These are phyloP conservation scores for Capsicum rhomboideum DNA, from an alignment of 257 asterid genomes.

Conservation along the genomic window DNA sequence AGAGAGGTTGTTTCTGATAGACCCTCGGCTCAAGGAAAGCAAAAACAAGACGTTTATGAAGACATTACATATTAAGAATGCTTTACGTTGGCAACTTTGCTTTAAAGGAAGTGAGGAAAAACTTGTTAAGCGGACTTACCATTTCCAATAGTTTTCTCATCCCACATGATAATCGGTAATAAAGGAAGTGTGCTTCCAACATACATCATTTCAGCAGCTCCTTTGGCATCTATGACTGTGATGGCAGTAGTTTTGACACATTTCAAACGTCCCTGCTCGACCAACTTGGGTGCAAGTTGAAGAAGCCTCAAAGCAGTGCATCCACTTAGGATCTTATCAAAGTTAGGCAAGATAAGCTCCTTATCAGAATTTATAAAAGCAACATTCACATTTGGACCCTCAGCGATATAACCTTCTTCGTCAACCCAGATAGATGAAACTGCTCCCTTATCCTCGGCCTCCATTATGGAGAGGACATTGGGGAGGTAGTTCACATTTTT, in stretches of 20 bases:
- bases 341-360: conserved; percentile 63
- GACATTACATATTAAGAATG: neutral
- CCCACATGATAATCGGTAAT: conserved; percentile 67
- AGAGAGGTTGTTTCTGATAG: too few species aligned
- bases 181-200: conserved; percentile 93
- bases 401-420: conserved; percentile 65
- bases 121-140: conserved; percentile 28
- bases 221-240: conserved; percentile 47
- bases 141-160: conserved; percentile 69
- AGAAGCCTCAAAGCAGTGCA: conserved; percentile 87
- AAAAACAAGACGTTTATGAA: too few species aligned
- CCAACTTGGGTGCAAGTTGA: conserved; percentile 59
- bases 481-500: conserved; percentile 94
- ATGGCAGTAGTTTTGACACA: conserved; percentile 37
- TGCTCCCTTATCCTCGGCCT: conserved; percentile 78
- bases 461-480: conserved; percentile 70
- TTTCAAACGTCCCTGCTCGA: conserved; percentile 51
- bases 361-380: conserved; percentile 53
- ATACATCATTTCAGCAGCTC: conserved; percentile 70
- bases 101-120: neutral
- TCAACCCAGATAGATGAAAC: conserved; percentile 75
- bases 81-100: neutral
- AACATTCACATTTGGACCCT: conserved; percentile 91
- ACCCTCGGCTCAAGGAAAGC: too few species aligned
- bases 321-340: conserved; percentile 70